Evolutionary conservation across 2,329 filamentous ascomycete species (phyloP).

Genomic region (Colletotrichum sp.): DNA sequence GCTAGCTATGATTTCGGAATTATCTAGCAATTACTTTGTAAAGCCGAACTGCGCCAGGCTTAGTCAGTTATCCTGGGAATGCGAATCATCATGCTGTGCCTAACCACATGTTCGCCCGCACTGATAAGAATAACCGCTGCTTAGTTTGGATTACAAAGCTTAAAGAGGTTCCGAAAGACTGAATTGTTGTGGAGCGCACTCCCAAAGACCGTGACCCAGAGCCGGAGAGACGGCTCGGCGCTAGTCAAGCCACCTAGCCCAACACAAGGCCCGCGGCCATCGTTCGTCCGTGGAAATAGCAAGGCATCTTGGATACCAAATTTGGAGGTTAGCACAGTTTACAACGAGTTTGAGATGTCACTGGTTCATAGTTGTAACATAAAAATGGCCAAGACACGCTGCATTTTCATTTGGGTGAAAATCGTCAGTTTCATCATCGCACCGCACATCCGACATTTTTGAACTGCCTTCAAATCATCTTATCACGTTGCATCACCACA

Average conservation of each 20-base stretch:
- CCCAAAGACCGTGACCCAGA: background rate
- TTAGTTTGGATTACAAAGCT: background rate
- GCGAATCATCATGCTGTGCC: background rate
- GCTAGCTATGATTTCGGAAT: background rate
- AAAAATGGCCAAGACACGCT: background rate
- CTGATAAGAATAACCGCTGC: background rate
- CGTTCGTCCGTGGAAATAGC: background rate
- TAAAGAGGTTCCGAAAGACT: background rate
- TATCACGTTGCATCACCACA: background rate
- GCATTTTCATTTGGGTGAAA: background rate
- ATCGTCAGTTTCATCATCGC: background rate
- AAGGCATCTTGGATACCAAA: background rate
- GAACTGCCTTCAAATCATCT: background rate
- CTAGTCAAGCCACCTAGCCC: background rate
- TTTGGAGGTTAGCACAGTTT: rapidly evolving
- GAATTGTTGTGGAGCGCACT: background rate
- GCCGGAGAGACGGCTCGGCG: background rate
- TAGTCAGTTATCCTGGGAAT: background rate
- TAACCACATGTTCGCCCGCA: background rate
- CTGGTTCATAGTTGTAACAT: background rate
- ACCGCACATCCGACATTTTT: background rate
- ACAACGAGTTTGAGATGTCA: rapidly evolving
- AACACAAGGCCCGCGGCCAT: background rate
- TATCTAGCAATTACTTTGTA: background rate
- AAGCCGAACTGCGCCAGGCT: background rate